Evolutionary conservation across 208 protist species (phyloP).

Genomic region (Angomonas ambiguus): DNA sequence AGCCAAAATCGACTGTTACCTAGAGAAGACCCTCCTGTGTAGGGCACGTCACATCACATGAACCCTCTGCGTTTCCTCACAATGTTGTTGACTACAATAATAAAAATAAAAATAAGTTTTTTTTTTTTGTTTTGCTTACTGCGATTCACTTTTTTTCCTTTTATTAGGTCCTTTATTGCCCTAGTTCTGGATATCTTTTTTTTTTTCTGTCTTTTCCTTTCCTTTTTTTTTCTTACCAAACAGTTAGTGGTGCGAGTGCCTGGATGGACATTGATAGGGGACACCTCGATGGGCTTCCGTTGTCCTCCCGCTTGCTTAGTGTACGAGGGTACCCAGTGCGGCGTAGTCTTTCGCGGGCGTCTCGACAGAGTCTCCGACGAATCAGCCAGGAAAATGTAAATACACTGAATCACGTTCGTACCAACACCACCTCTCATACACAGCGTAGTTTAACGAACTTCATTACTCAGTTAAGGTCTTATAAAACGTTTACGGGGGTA

Average conservation of each 20-base stretch:
- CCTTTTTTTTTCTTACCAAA: no score
- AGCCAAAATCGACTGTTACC: slow-evolving; percentile 41
- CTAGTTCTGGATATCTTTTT: neutral
- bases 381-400: slow-evolving; percentile 1
- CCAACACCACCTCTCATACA: neutral
- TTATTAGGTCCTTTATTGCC: neutral
- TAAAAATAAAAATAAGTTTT: neutral
- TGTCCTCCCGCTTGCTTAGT: slow-evolving; percentile 12
- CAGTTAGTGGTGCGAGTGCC: no score
- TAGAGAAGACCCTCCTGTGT: no score
- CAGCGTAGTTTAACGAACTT: neutral
- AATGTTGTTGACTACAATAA: no score
- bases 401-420: neutral
- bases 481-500: slow-evolving; percentile 1
- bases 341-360: neutral
- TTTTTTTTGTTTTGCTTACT: slow-evolving; percentile 9
- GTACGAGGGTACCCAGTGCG: slow-evolving; percentile 16
- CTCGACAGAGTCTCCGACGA: neutral
- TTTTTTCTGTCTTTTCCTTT: no score
- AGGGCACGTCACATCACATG: no score
- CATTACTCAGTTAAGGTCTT: neutral
- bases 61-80: no score
- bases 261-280: neutral
- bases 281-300: neutral
- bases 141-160: neutral